phyloP scores from a whole-genome alignment of 164 flowering plant genomes.

The Dillenia turbinata region DNA sequence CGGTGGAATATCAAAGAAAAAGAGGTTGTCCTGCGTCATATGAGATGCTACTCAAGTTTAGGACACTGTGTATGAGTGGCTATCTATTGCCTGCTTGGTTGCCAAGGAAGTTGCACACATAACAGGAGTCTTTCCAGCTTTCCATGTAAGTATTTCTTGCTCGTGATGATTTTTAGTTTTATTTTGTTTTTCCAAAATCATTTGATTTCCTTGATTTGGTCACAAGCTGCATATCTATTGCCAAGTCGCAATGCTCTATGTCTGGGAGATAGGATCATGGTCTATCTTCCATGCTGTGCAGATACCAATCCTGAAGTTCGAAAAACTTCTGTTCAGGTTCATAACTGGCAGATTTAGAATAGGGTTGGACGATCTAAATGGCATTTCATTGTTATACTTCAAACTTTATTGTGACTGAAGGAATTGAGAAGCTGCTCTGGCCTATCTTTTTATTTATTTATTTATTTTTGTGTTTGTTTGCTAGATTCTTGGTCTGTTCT shows the following conservation, averaged over 20 bases:
- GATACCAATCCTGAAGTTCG: constrained; percentile 85
- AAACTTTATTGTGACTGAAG: too few relatives aligned
- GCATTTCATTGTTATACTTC: too few relatives aligned
- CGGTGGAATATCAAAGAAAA: constrained; percentile 78
- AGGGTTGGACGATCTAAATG: too few relatives aligned
- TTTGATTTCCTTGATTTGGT: constrained; percentile 2
- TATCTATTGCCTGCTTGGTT: constrained; percentile 74
- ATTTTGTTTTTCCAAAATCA: neutral
- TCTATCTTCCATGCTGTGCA: constrained; percentile 96
- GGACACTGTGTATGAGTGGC: constrained; percentile 69
- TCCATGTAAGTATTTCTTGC: constrained; percentile 45
- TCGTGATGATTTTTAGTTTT: neutral
- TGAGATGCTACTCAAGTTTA: constrained; percentile 85
- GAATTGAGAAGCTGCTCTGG: too few relatives aligned
- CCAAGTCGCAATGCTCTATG: constrained; percentile 88
- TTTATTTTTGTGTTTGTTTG: too few relatives aligned
- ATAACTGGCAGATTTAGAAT: constrained; percentile 1
- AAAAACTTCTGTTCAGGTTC: constrained; percentile 83
- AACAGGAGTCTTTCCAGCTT: constrained; percentile 53
- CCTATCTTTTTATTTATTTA: too few relatives aligned
- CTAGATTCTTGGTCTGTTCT: constrained; percentile 86
- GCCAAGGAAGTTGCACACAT: constrained; percentile 72
- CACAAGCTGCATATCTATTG: constrained; percentile 69
- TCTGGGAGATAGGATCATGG: constrained; percentile 79
- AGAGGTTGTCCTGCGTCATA: constrained; percentile 84